Conservation (phyloP, 2,329 filamentous ascomycete genomes). For the Ampelomyces quisqualis region DNA sequence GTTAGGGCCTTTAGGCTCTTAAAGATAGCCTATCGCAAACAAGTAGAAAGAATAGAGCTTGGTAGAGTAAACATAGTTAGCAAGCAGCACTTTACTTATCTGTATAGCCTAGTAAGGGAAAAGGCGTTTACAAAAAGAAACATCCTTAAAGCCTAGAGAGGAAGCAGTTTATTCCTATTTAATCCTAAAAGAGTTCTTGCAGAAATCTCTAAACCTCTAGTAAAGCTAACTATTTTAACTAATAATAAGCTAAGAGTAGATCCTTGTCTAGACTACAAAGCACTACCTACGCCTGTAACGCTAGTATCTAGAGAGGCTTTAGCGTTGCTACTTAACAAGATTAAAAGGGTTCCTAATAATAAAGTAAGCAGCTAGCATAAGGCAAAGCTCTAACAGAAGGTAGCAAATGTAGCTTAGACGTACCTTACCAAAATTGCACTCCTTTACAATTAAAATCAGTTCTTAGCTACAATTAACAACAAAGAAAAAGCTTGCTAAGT, state of each 20-base stretch:
- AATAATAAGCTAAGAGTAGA: constrained; percentile 9
- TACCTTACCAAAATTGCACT: constrained; percentile 27
- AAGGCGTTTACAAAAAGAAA: no score
- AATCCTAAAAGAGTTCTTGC: no score
- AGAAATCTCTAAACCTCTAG: constrained; percentile 24
- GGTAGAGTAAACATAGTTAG: no score
- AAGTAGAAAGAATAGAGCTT: no score
- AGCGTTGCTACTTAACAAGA: constrained; percentile 14
- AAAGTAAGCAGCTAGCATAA: constrained; percentile 11
- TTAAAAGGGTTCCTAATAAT: constrained; percentile 17
- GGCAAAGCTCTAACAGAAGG: constrained; percentile 14
- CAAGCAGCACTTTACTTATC: no score
- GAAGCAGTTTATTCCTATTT: no score
- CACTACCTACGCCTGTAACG: constrained; percentile 15
- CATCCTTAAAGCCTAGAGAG: no score
- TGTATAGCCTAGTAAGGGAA: no score
- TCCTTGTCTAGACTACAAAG: constrained; percentile 15
- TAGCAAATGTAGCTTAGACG: constrained; percentile 24
- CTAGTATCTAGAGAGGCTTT: constrained; percentile 18
- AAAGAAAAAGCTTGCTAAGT: constrained; percentile 16
- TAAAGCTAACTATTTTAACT: constrained; percentile 15
- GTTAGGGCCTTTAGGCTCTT: no score
- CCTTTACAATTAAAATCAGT: constrained; percentile 27
- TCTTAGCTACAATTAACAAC: constrained; percentile 32
- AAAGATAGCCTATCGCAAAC: no score